Conservation (phyloP, 208 protist genomes). For the Acanthamoeba culbertsoni region DNA sequence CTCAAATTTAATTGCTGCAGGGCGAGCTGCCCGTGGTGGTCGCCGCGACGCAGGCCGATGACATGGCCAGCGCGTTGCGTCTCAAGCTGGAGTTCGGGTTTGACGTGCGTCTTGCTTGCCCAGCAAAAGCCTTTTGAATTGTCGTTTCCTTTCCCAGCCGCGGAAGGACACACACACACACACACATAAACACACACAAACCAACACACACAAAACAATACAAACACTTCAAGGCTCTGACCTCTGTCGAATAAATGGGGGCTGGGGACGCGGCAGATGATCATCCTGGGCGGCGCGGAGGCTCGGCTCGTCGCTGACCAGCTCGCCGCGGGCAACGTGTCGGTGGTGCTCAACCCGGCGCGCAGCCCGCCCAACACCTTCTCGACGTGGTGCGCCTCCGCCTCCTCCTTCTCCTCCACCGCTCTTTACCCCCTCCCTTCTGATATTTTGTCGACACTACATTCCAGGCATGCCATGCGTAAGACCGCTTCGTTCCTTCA, state of each 20-base stretch:
- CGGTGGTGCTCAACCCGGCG: not conserved
- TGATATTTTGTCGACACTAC: not conserved
- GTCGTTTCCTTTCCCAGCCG: not conserved
- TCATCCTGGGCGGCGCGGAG: not conserved
- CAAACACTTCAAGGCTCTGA: no score
- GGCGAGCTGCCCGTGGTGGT: not conserved
- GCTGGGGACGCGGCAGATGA: not conserved
- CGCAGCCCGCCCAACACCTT: not conserved
- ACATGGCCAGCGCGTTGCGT: not conserved
- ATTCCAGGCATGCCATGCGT: not conserved
- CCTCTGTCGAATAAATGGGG: no score
- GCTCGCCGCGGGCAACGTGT: not conserved
- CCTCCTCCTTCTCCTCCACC: not conserved
- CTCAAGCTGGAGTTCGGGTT: conserved; percentile 13
- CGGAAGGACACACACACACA: no score
- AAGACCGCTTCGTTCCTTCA: not conserved
- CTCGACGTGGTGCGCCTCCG: not conserved
- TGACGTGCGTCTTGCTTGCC: not conserved
- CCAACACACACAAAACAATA: not conserved
- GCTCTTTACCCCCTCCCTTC: not conserved
- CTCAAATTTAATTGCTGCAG: not conserved
- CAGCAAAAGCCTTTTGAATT: not conserved
- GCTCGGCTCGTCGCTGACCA: not conserved
- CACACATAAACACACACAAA: not conserved
- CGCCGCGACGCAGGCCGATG: not conserved